phyloP scores from a whole-genome alignment of 352 stramenopile genomes.

The Phytophthora hibernalis region DNA sequence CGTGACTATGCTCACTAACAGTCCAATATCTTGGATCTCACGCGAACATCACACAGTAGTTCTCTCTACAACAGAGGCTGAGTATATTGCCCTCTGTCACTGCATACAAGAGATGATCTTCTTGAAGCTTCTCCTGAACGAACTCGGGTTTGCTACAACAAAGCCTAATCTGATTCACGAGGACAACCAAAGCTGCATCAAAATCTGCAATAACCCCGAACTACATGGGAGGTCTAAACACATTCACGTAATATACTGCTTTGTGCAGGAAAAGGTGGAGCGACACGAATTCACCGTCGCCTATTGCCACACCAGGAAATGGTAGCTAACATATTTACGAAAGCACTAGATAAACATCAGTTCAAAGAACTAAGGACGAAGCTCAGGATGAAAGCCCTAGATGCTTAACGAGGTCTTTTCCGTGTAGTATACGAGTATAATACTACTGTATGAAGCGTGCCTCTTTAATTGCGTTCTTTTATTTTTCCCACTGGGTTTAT shows the following conservation, averaged over 20 bases:
- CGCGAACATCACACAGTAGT: slow-evolving; percentile 15
- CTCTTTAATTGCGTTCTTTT: no score
- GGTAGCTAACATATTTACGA: background rate
- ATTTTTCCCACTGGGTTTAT: no score
- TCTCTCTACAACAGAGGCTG: background rate
- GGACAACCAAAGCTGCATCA: background rate
- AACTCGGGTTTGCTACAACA: background rate
- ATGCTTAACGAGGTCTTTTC: no score
- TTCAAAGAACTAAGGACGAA: slow-evolving; percentile 15
- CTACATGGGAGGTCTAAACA: background rate
- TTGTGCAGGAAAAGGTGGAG: background rate
- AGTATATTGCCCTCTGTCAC: no score
- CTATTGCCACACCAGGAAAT: no score
- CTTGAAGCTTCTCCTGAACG: background rate
- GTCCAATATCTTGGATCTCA: slow-evolving; percentile 13
- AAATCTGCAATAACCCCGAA: background rate
- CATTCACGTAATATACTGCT: background rate
- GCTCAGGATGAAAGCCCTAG: no score
- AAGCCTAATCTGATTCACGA: background rate
- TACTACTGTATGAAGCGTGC: no score
- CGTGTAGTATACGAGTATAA: no score
- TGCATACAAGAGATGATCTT: background rate
- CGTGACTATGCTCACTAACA: slow-evolving; percentile 1
- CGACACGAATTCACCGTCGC: no score
- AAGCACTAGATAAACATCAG: slow-evolving; percentile 10